phyloP scores from a whole-genome alignment of 345 rosid genomes.

The Salix viminalis region DNA sequence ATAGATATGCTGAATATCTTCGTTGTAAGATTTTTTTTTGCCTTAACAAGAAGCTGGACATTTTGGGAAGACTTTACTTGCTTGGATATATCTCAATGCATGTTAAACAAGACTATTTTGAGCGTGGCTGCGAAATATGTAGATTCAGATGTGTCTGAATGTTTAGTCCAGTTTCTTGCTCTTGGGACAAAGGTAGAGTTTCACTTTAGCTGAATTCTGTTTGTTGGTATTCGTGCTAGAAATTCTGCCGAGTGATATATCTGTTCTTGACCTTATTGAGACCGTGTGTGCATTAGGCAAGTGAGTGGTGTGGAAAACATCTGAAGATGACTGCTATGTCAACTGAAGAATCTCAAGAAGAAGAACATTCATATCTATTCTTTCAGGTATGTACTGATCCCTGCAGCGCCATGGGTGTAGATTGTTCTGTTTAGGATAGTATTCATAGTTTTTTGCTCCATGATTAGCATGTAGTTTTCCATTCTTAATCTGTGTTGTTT shows the following conservation, averaged over 20 bases:
- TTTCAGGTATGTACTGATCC: conserved; percentile 42
- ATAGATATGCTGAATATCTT: background rate
- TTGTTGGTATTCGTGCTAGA: background rate
- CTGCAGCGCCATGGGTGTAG: no score
- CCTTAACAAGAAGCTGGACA: conserved; percentile 50
- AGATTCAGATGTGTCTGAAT: conserved; percentile 40
- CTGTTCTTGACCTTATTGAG: conserved; percentile 10
- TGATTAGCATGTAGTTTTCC: no score
- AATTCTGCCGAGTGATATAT: background rate
- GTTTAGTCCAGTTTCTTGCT: conserved; percentile 39
- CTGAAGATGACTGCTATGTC: conserved; percentile 79
- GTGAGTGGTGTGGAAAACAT: conserved; percentile 84
- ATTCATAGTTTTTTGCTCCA: background rate
- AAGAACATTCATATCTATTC: conserved; percentile 61
- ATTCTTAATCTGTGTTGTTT: no score
- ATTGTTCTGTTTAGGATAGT: background rate
- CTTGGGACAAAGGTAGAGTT: conserved; percentile 65
- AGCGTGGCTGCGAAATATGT: conserved; percentile 54
- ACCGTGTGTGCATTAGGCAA: conserved; percentile 38
- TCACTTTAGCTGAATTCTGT: background rate
- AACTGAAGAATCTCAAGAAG: conserved; percentile 77
- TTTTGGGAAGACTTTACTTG: conserved; percentile 91
- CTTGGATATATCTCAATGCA: conserved; percentile 78
- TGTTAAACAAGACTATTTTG: conserved; percentile 62
- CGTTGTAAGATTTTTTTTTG: background rate